A percentile compares a stretch with the other conserved stretches of the same genome.
These are phyloP conservation scores for Claviceps spartinae DNA, from an alignment of 2,329 filamentous ascomycete genomes.

Conservation along the genomic window DNA sequence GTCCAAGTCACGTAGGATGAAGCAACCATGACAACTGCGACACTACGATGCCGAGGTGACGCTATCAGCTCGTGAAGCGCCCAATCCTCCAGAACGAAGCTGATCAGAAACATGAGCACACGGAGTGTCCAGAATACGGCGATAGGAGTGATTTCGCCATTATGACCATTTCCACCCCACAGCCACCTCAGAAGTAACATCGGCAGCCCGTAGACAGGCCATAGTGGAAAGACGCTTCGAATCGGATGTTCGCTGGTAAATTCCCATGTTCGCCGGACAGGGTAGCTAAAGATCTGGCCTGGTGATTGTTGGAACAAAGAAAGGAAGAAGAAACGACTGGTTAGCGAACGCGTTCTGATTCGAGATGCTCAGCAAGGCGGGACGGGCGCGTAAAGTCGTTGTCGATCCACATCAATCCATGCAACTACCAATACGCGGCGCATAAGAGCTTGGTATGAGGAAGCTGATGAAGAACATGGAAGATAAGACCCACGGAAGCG, in stretches of 20 bases:
- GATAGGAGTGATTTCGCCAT: slow-evolving; percentile 66
- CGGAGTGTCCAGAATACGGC: slow-evolving; percentile 83
- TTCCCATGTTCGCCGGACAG: slow-evolving; percentile 85
- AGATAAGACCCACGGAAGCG: neutral
- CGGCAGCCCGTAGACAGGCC: slow-evolving; percentile 86
- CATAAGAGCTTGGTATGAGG: neutral
- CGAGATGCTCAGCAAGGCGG: neutral
- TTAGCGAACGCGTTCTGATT: neutral
- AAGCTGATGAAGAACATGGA: neutral
- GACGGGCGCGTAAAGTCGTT: neutral
- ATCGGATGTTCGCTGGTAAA: slow-evolving; percentile 82
- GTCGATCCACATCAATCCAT: neutral
- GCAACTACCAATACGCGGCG: neutral
- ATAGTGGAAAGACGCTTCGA: slow-evolving; percentile 91
- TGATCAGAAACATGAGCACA: slow-evolving; percentile 82
- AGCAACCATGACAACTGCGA: slow-evolving; percentile 72
- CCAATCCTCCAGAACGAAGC: slow-evolving; percentile 97
- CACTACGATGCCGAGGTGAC: slow-evolving; percentile 54
- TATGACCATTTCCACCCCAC: slow-evolving; percentile 70
- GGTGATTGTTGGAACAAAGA: neutral
- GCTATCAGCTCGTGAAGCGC: slow-evolving; percentile 83
- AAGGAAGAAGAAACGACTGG: neutral
- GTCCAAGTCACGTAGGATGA: slow-evolving; percentile 99
- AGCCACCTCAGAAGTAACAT: slow-evolving; percentile 90
- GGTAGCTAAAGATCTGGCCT: slow-evolving; percentile 91